Evolutionary conservation across 1,284 basidiomycete species (phyloP).

Genomic region (Naganishia sp.): DNA sequence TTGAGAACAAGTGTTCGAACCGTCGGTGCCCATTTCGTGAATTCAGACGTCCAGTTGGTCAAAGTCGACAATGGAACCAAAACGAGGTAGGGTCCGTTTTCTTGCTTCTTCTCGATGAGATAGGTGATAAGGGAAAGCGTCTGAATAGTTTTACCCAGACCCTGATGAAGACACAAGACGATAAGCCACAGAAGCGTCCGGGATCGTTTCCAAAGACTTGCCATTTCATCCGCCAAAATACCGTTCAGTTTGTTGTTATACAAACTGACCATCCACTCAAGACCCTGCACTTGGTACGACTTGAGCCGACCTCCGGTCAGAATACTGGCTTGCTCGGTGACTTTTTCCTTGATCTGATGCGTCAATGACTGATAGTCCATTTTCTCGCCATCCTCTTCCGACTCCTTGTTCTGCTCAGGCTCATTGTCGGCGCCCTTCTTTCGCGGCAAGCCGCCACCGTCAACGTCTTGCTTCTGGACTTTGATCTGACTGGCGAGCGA

Average conservation of each 20-base stretch:
- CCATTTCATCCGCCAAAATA: conserved; percentile 93
- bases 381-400: conserved; percentile 71
- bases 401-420: conserved; percentile 70
- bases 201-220: conserved; percentile 44
- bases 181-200: conserved; percentile 67
- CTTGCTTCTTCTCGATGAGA: conserved; percentile 88
- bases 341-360: conserved; percentile 86
- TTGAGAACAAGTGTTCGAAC: conserved; percentile 89
- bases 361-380: conserved; percentile 98
- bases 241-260: conserved; percentile 92
- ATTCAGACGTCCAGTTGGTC: conserved; percentile 98
- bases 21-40: conserved; percentile 92
- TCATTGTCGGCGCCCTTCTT: conserved; percentile 64
- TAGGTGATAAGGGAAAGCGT: conserved; percentile 96
- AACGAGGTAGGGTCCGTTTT: conserved; percentile 93
- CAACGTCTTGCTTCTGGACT: conserved; percentile 84
- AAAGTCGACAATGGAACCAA: conserved; percentile 98
- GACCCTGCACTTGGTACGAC: conserved; percentile 89
- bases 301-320: conserved; percentile 84
- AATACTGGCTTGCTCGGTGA: conserved; percentile 78
- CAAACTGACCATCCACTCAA: conserved; percentile 95
- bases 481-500: conserved; percentile 92
- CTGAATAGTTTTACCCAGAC: conserved; percentile 93
- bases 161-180: conserved; percentile 58
- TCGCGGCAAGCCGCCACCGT: conserved; percentile 51